These are phyloP conservation scores for Chalara sp. DNA, from an alignment of 2,329 filamentous ascomycete species.

Conservation along the genomic window DNA sequence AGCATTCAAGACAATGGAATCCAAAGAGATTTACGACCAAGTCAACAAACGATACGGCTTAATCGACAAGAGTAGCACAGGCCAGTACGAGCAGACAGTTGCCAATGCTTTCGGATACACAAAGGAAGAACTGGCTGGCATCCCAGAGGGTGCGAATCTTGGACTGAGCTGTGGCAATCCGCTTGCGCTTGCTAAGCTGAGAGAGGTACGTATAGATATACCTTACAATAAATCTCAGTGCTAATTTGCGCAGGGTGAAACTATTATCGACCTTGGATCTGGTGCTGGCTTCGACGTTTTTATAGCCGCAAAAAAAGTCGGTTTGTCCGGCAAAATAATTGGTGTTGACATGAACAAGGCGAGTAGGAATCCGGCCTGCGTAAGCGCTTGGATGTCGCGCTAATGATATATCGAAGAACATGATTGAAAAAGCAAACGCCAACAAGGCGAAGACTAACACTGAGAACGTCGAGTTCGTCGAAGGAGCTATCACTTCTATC, in stretches of 20 bases:
- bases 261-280: constrained; percentile 47
- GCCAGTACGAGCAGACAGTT: constrained; percentile 32
- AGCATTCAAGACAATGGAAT: constrained; percentile 10
- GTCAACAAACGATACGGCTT: constrained; percentile 32
- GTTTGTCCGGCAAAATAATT: constrained; percentile 39
- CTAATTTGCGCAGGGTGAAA: constrained; percentile 39
- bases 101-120: constrained; percentile 47
- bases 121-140: constrained; percentile 9
- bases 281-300: constrained; percentile 53
- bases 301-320: constrained; percentile 43
- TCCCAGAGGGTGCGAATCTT: constrained; percentile 16
- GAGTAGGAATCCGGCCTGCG: neutral
- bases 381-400: neutral
- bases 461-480: constrained; percentile 43
- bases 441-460: constrained; percentile 34
- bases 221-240: constrained; percentile 5
- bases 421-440: constrained; percentile 42
- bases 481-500: constrained; percentile 44
- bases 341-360: constrained; percentile 57
- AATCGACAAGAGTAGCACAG: constrained; percentile 22
- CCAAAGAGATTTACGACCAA: constrained; percentile 28
- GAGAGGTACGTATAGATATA: constrained; percentile 35
- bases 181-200: constrained; percentile 11
- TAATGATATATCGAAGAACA: constrained; percentile 35
- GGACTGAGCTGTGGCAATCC: constrained; percentile 19